Base-by-base conservation (phyloP, 257 asterid species). In the Apocynum venetum region DNA sequence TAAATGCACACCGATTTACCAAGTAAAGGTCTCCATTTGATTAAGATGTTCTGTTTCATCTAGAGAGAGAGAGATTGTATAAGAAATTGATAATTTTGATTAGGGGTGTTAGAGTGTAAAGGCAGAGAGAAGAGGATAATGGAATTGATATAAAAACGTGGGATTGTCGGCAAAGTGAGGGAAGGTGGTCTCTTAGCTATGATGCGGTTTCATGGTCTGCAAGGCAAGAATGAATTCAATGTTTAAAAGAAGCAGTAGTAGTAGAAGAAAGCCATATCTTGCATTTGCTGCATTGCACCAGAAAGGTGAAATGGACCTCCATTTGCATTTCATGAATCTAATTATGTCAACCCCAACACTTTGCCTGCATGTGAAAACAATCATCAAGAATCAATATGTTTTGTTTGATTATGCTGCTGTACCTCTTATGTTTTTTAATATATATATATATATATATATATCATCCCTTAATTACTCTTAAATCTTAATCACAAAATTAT, bases 91-190 rank as follows among this genome's bases (percentile, higher is more conserved):
- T 10, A 17, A 51, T 51, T 51, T 51, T 10, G 59, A 6, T 53
- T 53, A n/a, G 59, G 59, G 59, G 59, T 13, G 59, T 53, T 53
- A 35, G 59, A 41, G 51, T 43, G 51, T 41, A 63, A 63, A 75
- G 63, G 79, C 51, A 47, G 49, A 55, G 53, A 43, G 55, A 51
- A 51, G 36, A 52, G 55, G 52, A 25, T n/a, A 15, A 38, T 6
- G 76, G 66, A 19, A 55, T 38, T 38, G 76, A 56, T 36, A 73
- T 6, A 36, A 41, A 71, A 77, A 77, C 80, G 70, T 77, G 80
- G 69, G 17, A 44, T 55, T 77, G 80, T 77, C 80, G 80, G 56
- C 31, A 70, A 69, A 77, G 76, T 14, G 60, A 70, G 14, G 74
- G 46, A 6, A 64, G 65, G 51, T 49, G 79, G 43, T 65, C 0